Conservation (phyloP, 1,284 basidiomycete genomes). For the Cutaneotrichosporon mucoides region DNA sequence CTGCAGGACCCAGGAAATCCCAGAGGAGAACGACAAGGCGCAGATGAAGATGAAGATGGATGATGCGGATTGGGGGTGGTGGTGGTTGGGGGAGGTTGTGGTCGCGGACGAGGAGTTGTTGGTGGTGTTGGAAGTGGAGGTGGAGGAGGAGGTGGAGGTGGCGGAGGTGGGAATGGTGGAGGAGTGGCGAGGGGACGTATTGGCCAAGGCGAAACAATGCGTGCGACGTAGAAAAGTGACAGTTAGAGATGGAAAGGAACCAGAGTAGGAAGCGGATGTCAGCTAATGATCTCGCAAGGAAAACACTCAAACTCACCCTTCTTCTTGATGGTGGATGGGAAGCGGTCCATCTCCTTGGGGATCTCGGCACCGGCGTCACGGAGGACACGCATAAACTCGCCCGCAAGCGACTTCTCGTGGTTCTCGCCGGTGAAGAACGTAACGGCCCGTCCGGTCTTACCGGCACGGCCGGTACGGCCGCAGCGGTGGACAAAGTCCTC, state of each 20-base stretch:
- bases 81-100: too few species aligned
- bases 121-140: too few species aligned
- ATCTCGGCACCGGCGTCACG: constrained; percentile 71
- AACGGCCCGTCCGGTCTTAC: constrained; percentile 83
- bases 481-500: constrained; percentile 93
- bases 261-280: neutral
- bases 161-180: too few species aligned
- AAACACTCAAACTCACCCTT: constrained; percentile 56
- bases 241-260: too few species aligned
- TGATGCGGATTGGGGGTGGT: too few species aligned
- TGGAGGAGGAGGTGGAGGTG: too few species aligned
- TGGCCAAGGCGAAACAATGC: too few species aligned
- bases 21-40: too few species aligned
- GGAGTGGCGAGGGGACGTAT: too few species aligned
- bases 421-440: constrained; percentile 93
- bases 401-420: constrained; percentile 82
- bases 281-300: neutral
- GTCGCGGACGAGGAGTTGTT: too few species aligned
- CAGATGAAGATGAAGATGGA: too few species aligned
- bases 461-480: constrained; percentile 90
- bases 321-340: constrained; percentile 97
- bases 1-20: constrained; percentile 2
- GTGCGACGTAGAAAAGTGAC: too few species aligned
- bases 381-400: constrained; percentile 88
- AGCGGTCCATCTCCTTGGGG: constrained; percentile 75